phyloP scores from a whole-genome alignment of 345 rosid species.

The Syzygium aqueum region DNA sequence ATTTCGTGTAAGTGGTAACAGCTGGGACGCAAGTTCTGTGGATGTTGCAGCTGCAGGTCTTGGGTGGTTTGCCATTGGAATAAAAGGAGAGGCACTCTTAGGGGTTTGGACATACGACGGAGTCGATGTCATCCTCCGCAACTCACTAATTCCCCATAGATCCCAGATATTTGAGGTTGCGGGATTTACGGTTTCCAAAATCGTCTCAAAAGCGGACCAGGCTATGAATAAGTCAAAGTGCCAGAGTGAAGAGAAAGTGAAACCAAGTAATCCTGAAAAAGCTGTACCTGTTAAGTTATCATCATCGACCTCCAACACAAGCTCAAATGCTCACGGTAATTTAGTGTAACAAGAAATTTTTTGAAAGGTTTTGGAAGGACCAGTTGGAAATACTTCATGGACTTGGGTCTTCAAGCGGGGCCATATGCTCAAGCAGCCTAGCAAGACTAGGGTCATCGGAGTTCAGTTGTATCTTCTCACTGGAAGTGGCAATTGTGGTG shows the following conservation, averaged over 20 bases:
- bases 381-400: background rate
- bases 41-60: slow-evolving; percentile 83
- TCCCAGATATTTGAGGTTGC: slow-evolving; percentile 63
- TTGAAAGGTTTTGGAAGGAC: background rate
- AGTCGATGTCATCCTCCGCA: slow-evolving; percentile 58
- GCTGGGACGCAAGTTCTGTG: slow-evolving; percentile 74
- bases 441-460: background rate
- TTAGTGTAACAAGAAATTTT: background rate
- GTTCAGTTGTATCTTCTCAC: background rate
- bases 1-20: slow-evolving; percentile 47
- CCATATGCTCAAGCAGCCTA: background rate
- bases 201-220: slow-evolving; percentile 83
- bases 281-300: slow-evolving; percentile 7
- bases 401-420: background rate
- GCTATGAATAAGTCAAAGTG: slow-evolving; percentile 29
- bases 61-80: slow-evolving; percentile 82
- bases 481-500: background rate
- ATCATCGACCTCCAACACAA: background rate
- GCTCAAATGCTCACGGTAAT: background rate
- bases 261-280: slow-evolving; percentile 9
- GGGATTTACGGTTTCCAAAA: slow-evolving; percentile 82
- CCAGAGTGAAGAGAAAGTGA: slow-evolving; percentile 40
- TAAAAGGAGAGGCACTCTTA: slow-evolving; percentile 68
- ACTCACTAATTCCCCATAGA: slow-evolving; percentile 61
- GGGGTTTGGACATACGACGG: slow-evolving; percentile 88